phyloP scores from a whole-genome alignment of 441 rosid genomes.

The Pelargonium fulgidum region DNA sequence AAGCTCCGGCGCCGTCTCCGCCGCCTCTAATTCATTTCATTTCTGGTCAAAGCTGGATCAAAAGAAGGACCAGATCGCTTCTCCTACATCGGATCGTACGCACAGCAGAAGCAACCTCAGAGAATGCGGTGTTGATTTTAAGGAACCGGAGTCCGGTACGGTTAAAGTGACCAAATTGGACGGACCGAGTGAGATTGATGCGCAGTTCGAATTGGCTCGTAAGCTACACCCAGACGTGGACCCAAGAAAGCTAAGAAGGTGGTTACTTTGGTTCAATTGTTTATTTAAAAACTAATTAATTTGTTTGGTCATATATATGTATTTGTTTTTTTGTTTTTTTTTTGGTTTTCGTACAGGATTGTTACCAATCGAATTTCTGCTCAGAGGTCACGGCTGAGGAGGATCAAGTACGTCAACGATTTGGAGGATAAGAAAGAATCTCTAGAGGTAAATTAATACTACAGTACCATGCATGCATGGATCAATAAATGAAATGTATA shows the following conservation, averaged over 20 bases:
- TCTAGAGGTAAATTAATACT: neutral
- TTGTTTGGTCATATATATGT: neutral
- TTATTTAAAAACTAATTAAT: neutral
- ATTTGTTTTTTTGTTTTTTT: neutral
- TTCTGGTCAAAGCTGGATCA: neutral
- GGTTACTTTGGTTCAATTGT: too few species aligned
- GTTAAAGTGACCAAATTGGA: neutral
- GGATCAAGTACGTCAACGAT: slow-evolving; percentile 2
- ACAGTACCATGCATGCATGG: too few species aligned
- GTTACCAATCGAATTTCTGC: slow-evolving; percentile 7
- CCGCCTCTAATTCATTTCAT: neutral
- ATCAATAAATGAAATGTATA: too few species aligned
- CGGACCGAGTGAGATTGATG: neutral
- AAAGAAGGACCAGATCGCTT: neutral
- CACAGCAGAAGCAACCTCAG: slow-evolving; percentile 1
- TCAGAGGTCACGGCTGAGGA: slow-evolving; percentile 4
- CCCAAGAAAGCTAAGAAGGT: slow-evolving; percentile 5
- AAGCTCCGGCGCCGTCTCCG: neutral
- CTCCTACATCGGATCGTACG: neutral
- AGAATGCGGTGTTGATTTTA: neutral
- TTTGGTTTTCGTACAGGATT: neutral
- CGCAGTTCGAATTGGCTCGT: slow-evolving; percentile 8
- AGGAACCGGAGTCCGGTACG: neutral
- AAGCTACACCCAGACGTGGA: neutral
- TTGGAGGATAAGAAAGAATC: neutral